A percentile compares a stretch with the other conserved stretches of the same genome.
Conservation (phyloP, 2,329 filamentous ascomycete species). For the Sporothrix inflata region DNA sequence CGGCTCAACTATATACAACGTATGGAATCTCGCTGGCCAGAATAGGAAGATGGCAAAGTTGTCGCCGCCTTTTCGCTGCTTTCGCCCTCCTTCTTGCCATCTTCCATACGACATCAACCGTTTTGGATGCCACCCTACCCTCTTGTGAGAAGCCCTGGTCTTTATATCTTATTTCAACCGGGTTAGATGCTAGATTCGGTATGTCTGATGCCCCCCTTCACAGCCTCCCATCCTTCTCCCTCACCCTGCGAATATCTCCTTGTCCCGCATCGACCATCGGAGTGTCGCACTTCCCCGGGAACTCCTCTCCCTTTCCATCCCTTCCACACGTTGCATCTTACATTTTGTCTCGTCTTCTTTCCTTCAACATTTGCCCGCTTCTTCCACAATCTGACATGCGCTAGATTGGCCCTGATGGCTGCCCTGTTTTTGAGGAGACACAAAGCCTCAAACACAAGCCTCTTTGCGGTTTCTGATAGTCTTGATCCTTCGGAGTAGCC, state of each 20-base stretch:
- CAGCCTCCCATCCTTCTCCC: background rate
- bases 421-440: too few species aligned
- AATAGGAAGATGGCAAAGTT: background rate
- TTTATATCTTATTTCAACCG: background rate
- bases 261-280: background rate
- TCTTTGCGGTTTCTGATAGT: too few species aligned
- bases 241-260: background rate
- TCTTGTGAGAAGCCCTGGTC: background rate
- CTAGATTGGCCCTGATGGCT: background rate
- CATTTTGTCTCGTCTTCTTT: background rate
- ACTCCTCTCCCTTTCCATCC: background rate
- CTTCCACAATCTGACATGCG: background rate
- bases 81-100: background rate
- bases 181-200: background rate
- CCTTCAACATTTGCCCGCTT: background rate
- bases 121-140: background rate
- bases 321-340: background rate
- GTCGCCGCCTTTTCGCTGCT: background rate
- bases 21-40: background rate
- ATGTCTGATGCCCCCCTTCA: background rate
- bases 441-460: background rate
- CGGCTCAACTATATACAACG: conserved; percentile 3
- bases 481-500: background rate
- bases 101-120: background rate
- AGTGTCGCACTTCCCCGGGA: background rate